Conservation (phyloP, 768 basidiomycete species). For the Tulasnella sp. region DNA sequence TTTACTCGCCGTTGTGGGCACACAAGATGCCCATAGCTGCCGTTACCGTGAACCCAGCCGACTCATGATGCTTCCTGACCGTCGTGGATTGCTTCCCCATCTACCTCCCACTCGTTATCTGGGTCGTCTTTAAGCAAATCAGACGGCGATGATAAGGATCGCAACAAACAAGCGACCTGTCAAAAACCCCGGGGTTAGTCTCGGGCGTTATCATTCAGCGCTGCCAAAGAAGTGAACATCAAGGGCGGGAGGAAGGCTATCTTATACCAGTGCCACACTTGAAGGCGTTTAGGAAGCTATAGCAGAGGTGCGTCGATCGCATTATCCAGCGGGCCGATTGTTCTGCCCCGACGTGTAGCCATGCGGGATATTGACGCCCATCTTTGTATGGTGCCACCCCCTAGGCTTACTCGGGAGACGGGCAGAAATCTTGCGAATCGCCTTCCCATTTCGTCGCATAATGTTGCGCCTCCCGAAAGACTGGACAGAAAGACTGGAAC, state of each 20-base stretch:
- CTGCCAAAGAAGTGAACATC: slow-evolving; percentile 97
- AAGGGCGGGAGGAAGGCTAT: slow-evolving; percentile 99
- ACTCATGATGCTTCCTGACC: no score
- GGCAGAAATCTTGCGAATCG: slow-evolving; percentile 99
- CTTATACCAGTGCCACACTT: slow-evolving; percentile 89
- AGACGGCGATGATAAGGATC: no score
- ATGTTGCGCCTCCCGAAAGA: slow-evolving; percentile 95
- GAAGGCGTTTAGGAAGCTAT: slow-evolving; percentile 98
- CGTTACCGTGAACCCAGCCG: no score
- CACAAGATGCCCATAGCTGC: no score
- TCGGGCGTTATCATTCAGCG: slow-evolving; percentile 89
- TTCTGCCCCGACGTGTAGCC: neutral
- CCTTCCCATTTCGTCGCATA: slow-evolving; percentile 96
- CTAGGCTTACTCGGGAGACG: slow-evolving; percentile 90
- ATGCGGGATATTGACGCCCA: neutral
- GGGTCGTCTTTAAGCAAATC: no score
- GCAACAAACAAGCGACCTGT: no score
- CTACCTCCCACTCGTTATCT: no score
- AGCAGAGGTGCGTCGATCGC: slow-evolving; percentile 62
- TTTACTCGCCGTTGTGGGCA: no score
- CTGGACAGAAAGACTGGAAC: slow-evolving; percentile 82
- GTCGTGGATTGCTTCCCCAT: no score
- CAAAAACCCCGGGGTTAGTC: no score
- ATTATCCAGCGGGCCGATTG: neutral
- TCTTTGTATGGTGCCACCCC: neutral